These are phyloP conservation scores for Lichtheimia ornata DNA, from an alignment of 371 early-diverging fungal species.

Conservation along the genomic window DNA sequence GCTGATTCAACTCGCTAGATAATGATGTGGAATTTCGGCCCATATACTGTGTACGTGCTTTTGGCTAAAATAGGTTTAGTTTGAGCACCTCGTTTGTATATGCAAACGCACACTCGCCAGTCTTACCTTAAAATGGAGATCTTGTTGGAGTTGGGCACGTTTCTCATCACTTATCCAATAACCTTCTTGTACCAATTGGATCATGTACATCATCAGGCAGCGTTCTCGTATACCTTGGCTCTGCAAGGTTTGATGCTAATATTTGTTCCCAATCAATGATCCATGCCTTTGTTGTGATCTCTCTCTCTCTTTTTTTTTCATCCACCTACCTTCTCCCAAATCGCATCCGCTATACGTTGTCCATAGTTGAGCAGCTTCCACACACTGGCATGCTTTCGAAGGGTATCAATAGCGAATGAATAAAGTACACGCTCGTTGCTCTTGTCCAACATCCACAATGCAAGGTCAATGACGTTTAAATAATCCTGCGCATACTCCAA, in stretches of 20 bases:
- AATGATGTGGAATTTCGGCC: conserved; percentile 13
- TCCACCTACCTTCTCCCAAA: conserved; percentile 39
- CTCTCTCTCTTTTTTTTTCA: not conserved
- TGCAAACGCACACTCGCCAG: not conserved
- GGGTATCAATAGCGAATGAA: conserved; percentile 53
- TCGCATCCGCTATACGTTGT: conserved; percentile 27
- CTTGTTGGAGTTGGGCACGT: conserved; percentile 37
- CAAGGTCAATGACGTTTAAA: conserved; percentile 49
- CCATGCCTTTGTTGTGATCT: not conserved
- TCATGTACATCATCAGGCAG: conserved; percentile 51
- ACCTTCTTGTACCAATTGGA: conserved; percentile 50
- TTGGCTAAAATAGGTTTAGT: conserved; percentile 1
- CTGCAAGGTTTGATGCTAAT: conserved; percentile 42
- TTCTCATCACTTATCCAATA: conserved; percentile 32
- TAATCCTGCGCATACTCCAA: conserved; percentile 63
- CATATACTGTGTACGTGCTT: conserved; percentile 3
- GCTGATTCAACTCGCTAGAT: conserved; percentile 35
- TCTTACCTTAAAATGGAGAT: conserved; percentile 38
- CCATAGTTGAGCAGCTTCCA: conserved; percentile 55
- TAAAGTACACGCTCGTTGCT: conserved; percentile 55
- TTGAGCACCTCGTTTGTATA: not conserved
- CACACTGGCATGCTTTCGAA: conserved; percentile 56
- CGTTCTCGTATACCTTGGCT: conserved; percentile 35
- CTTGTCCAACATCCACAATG: conserved; percentile 69
- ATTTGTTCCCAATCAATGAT: not conserved